Evolutionary conservation across 1,139 yeast genomes (phyloP).

Genomic region (Hanseniaspora sp.): DNA sequence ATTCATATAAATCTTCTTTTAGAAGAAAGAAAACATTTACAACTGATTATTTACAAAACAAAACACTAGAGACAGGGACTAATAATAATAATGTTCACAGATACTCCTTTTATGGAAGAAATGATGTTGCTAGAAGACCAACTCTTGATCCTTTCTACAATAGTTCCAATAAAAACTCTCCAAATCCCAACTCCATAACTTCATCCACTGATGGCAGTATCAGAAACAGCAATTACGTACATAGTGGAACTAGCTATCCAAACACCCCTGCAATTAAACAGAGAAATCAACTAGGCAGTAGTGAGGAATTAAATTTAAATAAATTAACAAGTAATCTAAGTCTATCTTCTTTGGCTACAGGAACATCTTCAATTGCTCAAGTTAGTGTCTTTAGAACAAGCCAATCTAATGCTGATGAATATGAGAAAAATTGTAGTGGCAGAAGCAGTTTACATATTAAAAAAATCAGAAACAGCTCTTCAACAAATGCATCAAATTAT

Average conservation of each 20-base stretch:
- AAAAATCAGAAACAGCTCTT: background rate
- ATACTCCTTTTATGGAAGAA: background rate
- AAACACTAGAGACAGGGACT: background rate
- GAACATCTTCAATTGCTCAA: constrained; percentile 14
- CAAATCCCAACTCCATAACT: constrained; percentile 2
- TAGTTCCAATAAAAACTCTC: background rate
- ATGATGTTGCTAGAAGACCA: constrained; percentile 5
- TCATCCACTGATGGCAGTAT: background rate
- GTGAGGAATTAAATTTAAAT: background rate
- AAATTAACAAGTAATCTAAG: constrained; percentile 3
- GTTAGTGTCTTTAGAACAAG: constrained; percentile 14
- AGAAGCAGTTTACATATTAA: background rate
- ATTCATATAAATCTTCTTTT: constrained; percentile 9
- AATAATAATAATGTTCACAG: background rate
- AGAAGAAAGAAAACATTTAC: constrained; percentile 11
- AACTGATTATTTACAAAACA: constrained; percentile 6
- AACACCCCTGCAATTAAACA: constrained; percentile 3
- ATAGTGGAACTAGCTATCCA: constrained; percentile 9
- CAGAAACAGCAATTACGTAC: constrained; percentile 5
- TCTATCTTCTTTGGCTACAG: constrained; percentile 13
- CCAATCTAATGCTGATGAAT: background rate
- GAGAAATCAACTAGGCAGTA: background rate
- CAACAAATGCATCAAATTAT: background rate
- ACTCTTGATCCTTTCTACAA: constrained; percentile 6
- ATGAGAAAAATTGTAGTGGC: background rate